Percentiles rank a stretch among this genome's conserved stretches.
Evolutionary conservation across 495 filamentous ascomycete genomes (phyloP).

Genomic region (Penicillium chermesinum): DNA sequence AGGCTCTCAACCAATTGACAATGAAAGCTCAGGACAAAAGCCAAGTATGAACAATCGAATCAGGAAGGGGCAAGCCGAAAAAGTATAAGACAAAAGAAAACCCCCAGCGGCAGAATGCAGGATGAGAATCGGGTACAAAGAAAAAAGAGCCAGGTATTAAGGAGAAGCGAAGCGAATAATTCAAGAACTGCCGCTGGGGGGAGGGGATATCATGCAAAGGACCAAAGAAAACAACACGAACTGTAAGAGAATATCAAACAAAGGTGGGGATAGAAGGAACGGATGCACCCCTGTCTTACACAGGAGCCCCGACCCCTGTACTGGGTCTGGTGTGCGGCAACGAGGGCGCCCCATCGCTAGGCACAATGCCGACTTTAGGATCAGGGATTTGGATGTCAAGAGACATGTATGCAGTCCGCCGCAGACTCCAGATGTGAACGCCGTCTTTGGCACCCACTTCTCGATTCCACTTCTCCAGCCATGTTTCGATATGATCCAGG

Average conservation of each 20-base stretch:
- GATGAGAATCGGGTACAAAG: conserved; percentile 7
- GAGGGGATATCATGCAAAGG: conserved; percentile 30
- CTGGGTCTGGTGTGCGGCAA: conserved; percentile 37
- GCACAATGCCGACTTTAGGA: conserved; percentile 58
- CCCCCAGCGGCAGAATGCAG: conserved; percentile 8
- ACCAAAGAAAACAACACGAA: neutral
- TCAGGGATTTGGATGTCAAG: conserved; percentile 83
- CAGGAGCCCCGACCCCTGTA: conserved; percentile 24
- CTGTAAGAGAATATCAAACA: conserved; percentile 19
- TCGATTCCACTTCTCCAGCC: conserved; percentile 76
- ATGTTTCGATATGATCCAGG: conserved; percentile 61
- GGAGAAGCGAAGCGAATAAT: conserved; percentile 1
- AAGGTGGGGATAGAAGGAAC: conserved; percentile 12
- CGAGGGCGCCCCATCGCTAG: conserved; percentile 32
- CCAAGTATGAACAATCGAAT: conserved; percentile 7
- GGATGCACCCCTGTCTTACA: conserved; percentile 9
- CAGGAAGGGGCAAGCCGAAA: conserved; percentile 2
- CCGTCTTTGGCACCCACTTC: conserved; percentile 53
- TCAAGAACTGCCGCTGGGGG: conserved; percentile 14
- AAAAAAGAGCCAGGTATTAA: conserved; percentile 1
- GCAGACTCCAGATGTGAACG: conserved; percentile 69
- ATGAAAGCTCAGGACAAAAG: neutral
- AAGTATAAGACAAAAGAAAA: conserved; percentile 10
- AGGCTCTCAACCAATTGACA: neutral
- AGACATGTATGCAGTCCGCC: conserved; percentile 83